phyloP scores from a whole-genome alignment of 2,329 filamentous ascomycete species.

The Aschersonia sp. region DNA sequence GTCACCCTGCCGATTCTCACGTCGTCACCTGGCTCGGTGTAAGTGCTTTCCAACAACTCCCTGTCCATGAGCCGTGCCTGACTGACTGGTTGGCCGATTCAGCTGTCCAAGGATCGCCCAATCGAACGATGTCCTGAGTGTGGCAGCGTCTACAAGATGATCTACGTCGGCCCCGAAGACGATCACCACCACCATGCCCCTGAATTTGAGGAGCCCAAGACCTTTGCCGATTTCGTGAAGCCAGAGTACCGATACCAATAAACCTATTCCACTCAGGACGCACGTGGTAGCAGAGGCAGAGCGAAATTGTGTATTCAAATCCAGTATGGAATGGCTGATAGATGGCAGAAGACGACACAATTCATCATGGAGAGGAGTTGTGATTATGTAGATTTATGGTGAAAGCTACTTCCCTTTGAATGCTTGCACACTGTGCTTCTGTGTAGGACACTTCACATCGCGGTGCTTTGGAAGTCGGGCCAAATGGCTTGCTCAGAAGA shows the following conservation, averaged over 20 bases:
- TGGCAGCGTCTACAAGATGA: slow-evolving; percentile 94
- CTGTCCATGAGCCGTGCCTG: too few species aligned
- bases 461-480: too few species aligned
- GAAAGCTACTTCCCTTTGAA: slow-evolving; percentile 19
- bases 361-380: slow-evolving; percentile 7
- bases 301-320: background rate
- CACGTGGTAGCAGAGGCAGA: background rate
- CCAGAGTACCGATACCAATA: slow-evolving; percentile 74
- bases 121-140: slow-evolving; percentile 94
- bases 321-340: slow-evolving; percentile 10
- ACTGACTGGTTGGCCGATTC: background rate
- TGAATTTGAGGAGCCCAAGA: slow-evolving; percentile 77
- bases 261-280: slow-evolving; percentile 7
- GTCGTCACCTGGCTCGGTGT: slow-evolving; percentile 80
- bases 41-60: slow-evolving; percentile 22
- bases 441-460: background rate
- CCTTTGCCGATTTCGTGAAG: slow-evolving; percentile 90
- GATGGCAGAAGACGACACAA: slow-evolving; percentile 4
- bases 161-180: slow-evolving; percentile 77
- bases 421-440: slow-evolving; percentile 15
- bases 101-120: slow-evolving; percentile 81
- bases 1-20: slow-evolving; percentile 85
- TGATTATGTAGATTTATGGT: slow-evolving; percentile 25
- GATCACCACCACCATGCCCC: slow-evolving; percentile 48
- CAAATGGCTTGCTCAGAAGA: too few species aligned